Evolutionary conservation across 495 filamentous ascomycete genomes (phyloP), one percentile per base, ranked within the genome.

Genomic region (Xylaria castorea): DNA sequence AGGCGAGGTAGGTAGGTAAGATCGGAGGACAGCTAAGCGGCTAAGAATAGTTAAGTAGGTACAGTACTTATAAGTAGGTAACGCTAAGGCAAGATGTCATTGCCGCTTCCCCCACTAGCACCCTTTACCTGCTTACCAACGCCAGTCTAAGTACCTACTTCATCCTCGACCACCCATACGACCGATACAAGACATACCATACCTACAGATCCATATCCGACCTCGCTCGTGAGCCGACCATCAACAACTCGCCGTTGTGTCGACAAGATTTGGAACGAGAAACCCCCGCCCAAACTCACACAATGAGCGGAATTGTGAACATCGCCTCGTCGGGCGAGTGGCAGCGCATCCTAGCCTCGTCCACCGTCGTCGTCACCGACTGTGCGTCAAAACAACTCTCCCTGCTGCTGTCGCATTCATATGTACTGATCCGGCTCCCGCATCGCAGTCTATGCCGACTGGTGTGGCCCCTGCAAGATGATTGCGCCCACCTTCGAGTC

Each of bases 381-480:
- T 87, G 85, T 87, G 79, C 71, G 85, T 77, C 32, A 46, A 38
- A n/a, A 53, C 67, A 51, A 25, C 61, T 72, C n/a, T 64, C 66
- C 44, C 64, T n/a, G 25, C 55, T 55, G 57, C 67, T 18, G 66
- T 72, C 53, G 34, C 58, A 32, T 34, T 22, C 27, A 18, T n/a
- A 18, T 46, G 71, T 12, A 12, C 38, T 63, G 20, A 68, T 20
- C 48, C 50, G 0, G 22, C 6, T 55, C 46, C n/a, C 12, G 38
- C 22, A 32, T 38, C 46, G 2, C 46, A 87, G 85, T 92, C 81
- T 90, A 89, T 74, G 90, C 90, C 75, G 88, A 90, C 78, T 92
- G 90, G 90, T 92, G 91, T 81, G 89, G 88, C 11, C 90, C 91
- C 34, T 92, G 91, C 86, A 90, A 91, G 76, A 86, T 88, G 80